Base-by-base conservation (phyloP, 306 rosid species). In the Senna siamea region DNA sequence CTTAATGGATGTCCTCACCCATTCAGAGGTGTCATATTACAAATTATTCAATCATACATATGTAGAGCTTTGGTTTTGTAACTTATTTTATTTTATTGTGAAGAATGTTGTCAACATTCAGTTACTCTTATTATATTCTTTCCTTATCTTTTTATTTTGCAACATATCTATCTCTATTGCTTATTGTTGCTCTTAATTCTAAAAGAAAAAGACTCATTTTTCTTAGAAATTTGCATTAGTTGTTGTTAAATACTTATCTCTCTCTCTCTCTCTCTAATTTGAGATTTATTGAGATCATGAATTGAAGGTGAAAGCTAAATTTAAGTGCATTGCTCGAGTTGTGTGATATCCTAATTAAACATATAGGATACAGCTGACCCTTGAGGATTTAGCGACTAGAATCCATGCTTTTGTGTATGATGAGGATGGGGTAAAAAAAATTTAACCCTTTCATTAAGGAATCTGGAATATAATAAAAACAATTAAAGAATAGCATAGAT, bases 331-430 rank as follows among this genome's bases (percentile, higher is more conserved):
- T 2, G 94, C 86, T 62, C 87, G 95, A 44, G 89, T 87, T 1
- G 76, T 90, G 52, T 4, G 53, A 60, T 70, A 79, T 50, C 72
- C 82, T 56, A 8, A 2, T 50, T 89, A 86, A 51, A 55, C 7
- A 46, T 85, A 81, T 64, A 70, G 76, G 66, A 59, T 91, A 59
- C 84, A 78, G 74, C 75, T 94, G 60, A 87, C 87, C 20, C 59
- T 94, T 30, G 97, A 91, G 81, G 97, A 94, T 65, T 77, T 95
- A 47, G 88, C 98, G 0, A 85, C 94, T 18, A 88, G 97, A 84
- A 82, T 94, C 69, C 88, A 88, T 78, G 96, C 90, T 28, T 55
- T 35, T 12, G 81, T 89, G 12, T 55, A 37, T n/a, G 87, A 30
- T 0, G 80, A 89, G 44, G 96, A 91, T 79, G 93, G 90, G 85